Base-by-base conservation (phyloP, 805 yeast species). In the Candida boleticola region DNA sequence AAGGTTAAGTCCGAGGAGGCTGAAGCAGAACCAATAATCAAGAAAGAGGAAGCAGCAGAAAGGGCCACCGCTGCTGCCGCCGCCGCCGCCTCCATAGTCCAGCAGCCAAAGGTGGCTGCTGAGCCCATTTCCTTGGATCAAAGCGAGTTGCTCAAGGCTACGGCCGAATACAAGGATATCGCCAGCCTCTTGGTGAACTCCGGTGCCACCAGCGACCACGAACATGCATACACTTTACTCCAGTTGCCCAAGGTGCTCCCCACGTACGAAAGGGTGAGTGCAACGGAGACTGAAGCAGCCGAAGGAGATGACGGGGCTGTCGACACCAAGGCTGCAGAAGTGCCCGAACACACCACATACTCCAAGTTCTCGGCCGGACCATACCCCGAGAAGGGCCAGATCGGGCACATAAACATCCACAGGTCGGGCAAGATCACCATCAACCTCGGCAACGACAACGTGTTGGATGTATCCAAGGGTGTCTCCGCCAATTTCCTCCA, bases 371-470 rank as follows among this genome's bases (percentile, higher is more conserved):
- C 41, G 4, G 10, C 25, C n/a, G 36, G 36, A 7, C 35, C 41
- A 7, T 29, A 38, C 29, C 50, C 46, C 11, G 39, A 40, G 4
- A 49, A 49, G 7, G 97, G 97, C 1, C 71, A 71, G 41, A 72
- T 89, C 29, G 97, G 97, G 4, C 71, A 76, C 7, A 55, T 92
- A 26, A 77, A 92, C 42, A 71, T 83, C 36, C 97, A 90, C 60
- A 78, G 82, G 54, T 87, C 96, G 1, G 98, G 98, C 3, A 86
- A 78, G 57, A 60, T 89, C 17, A 74, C 95, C 3, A 75, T 90
- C 60, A 76, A 79, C 45, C 66, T 92, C 29, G 96, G 96, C 11
- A 77, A 80, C 39, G 76, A 79, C 5, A 71, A 77, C 3, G 75
- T 82, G 73, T 50, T 70, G 35, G 88, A 84, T 43, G 80, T 89